These are phyloP conservation scores for Helianthus annuus DNA, from an alignment of 129 eudicot genomes.

Conservation along the genomic window HanXRQr2.0-SUNRISE NC_035447.2:2465369-2465868, in stretches of 20 bases:
- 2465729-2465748: slow-evolving; percentile 40
- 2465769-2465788: slow-evolving; percentile 12
- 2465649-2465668: slow-evolving; percentile 26
- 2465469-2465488: slow-evolving; percentile 49
- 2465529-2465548: slow-evolving; percentile 2
- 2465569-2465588: not conserved
- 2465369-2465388: slow-evolving; percentile 61
- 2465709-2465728: slow-evolving; percentile 68
- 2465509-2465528: slow-evolving; percentile 23
- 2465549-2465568: slow-evolving; percentile 41
- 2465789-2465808: not conserved
- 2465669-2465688: not conserved
- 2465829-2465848: slow-evolving; percentile 78
- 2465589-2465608: slow-evolving; percentile 55
- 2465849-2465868: slow-evolving; percentile 68
- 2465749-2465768: slow-evolving; percentile 1
- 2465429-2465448: slow-evolving; percentile 81
- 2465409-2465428: slow-evolving; percentile 64
- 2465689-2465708: slow-evolving; percentile 24
- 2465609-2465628: not conserved
- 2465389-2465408: slow-evolving; percentile 58
- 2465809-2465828: slow-evolving; percentile 51
- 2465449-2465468: slow-evolving; percentile 59
- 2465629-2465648: slow-evolving; percentile 23
- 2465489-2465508: slow-evolving; percentile 10